phyloP scores from a whole-genome alignment of 2,329 filamentous ascomycete genomes.

The Calonectria pseudoreteaudii region DNA sequence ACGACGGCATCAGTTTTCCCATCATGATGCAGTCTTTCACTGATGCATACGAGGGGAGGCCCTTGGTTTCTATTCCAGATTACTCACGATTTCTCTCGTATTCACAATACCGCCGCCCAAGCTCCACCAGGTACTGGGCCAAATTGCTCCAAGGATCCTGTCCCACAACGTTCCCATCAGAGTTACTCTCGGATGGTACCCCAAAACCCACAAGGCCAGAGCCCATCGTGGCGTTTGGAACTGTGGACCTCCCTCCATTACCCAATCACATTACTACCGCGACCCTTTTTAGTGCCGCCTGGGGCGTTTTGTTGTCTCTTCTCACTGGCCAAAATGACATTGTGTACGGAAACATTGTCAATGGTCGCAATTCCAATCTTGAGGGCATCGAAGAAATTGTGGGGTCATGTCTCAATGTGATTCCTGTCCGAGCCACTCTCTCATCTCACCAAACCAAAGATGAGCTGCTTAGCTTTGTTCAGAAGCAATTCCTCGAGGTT shows the following conservation, averaged over 20 bases:
- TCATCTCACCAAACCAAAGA: neutral
- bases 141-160: conserved; percentile 52
- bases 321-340: conserved; percentile 23
- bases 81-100: conserved; percentile 36
- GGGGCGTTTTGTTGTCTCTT: conserved; percentile 37
- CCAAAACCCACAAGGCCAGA: conserved; percentile 28
- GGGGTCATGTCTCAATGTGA: neutral
- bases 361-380: neutral
- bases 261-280: conserved; percentile 11
- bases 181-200: conserved; percentile 43
- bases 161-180: conserved; percentile 34
- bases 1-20: conserved; percentile 59
- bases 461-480: conserved; percentile 21
- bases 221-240: conserved; percentile 20
- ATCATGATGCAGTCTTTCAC: conserved; percentile 45
- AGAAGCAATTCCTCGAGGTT: conserved; percentile 24
- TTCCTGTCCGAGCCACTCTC: neutral
- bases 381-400: neutral
- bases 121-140: conserved; percentile 55
- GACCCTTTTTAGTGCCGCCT: conserved; percentile 41
- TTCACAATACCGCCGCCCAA: neutral
- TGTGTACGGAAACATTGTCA: neutral
- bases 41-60: neutral
- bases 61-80: conserved; percentile 8
- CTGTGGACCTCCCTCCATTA: neutral